A percentile compares a stretch with the other conserved stretches of the same genome.
Evolutionary conservation across 1,139 yeast species (phyloP).

Genomic region (Diutina catenulata): DNA sequence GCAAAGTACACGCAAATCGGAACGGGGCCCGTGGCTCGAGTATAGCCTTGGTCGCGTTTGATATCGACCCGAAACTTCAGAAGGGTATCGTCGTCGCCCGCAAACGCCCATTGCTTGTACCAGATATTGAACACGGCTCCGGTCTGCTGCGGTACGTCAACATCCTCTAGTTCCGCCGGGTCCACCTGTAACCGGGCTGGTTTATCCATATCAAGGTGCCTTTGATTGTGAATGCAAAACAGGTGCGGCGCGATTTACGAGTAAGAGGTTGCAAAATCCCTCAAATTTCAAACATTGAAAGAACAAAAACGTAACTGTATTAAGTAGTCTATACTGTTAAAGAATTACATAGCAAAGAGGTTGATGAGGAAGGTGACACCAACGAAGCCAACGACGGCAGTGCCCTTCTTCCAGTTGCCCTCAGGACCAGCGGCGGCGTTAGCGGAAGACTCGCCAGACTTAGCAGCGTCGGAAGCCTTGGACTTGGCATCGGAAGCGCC

Average conservation of each 20-base stretch:
- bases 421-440: background rate
- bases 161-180: conserved; percentile 47
- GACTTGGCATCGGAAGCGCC: conserved; percentile 4
- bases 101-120: conserved; percentile 67
- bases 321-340: too few species aligned
- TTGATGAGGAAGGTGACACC: conserved; percentile 1
- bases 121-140: conserved; percentile 78
- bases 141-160: conserved; percentile 65
- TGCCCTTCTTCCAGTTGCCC: conserved; percentile 3
- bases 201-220: conserved; percentile 6
- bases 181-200: conserved; percentile 62
- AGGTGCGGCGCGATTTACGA: too few species aligned
- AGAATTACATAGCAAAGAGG: conserved; percentile 4
- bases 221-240: background rate
- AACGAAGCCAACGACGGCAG: conserved; percentile 1
- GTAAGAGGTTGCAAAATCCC: too few species aligned
- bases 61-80: conserved; percentile 47
- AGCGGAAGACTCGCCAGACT: background rate
- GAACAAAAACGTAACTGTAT: too few species aligned
- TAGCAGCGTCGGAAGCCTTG: background rate
- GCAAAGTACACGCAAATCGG: conserved; percentile 78
- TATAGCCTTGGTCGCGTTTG: conserved; percentile 58
- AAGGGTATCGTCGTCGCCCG: conserved; percentile 16
- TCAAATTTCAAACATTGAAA: too few species aligned
- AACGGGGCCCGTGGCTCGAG: conserved; percentile 42